Evolutionary conservation across 805 yeast species (phyloP), one percentile per base, ranked within the genome.

Genomic region (Sungouiella blattae): DNA sequence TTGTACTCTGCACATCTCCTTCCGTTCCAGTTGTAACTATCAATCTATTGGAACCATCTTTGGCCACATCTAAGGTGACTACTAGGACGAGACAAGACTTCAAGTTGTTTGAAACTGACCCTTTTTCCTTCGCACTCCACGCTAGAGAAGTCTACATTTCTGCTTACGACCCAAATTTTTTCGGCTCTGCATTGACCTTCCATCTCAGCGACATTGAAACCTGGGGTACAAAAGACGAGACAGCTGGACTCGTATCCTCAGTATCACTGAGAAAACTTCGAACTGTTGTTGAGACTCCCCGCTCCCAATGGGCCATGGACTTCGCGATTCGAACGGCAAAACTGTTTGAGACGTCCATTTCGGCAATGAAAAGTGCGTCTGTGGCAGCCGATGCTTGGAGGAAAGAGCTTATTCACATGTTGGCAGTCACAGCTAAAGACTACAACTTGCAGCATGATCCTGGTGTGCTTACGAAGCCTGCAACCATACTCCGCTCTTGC

Each of bases 391-490:
- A 42, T 28, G 20, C 18, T 30, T 41, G 49, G 49, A 28, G 35
- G n/a, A 57, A 66, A 7, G 73, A 71, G 25, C 49, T 75, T 22
- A 54, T 74, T 1, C 71, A 71, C 44, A 46, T 52, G 8, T 47
- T 73, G 13, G 55, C 75, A 3, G 48, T 48, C 9, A 75, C 71
- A 2, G 65, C 73, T 6, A 49, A 49, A 7, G 50, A 54, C 1
- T 53, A 56, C 32, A 71, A 72, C 20, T 74, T 88, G 28, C 78
- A 79, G 32, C 85, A 85, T 43, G 98, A 93, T 50, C 94, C 98
- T 0, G 78, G 86, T 5, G 96, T 88, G 13, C 72, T 91, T 34
- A 89, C 97, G 1, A 82, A 87, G 33, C 96, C 97, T 0, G 83
- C 96, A 0, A 80, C 84, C 48, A 77, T 87, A 20, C 74, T 87